Percentiles rank a stretch among this genome's conserved stretches.
These are phyloP conservation scores for Podospora pseudoanserina DNA, from an alignment of 495 filamentous ascomycete genomes.

Conservation along the genomic window DNA sequence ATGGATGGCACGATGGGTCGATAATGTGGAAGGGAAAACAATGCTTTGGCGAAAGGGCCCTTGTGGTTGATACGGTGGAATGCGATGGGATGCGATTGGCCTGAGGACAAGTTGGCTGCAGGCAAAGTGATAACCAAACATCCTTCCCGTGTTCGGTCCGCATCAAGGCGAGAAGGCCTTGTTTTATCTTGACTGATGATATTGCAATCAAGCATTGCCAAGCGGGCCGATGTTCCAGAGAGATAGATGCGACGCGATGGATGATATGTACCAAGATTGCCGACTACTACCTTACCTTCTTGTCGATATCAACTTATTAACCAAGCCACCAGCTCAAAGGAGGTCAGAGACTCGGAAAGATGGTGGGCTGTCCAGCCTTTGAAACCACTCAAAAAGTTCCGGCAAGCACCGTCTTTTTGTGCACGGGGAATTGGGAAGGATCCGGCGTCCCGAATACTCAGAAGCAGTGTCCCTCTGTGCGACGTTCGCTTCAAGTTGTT, in stretches of 20 bases:
- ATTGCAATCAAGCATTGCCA: background rate
- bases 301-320: background rate
- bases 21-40: background rate
- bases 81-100: background rate
- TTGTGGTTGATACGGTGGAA: background rate
- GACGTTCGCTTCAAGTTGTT: background rate
- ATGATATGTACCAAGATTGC: background rate
- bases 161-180: background rate
- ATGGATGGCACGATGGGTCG: background rate
- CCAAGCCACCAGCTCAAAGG: background rate
- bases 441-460: background rate
- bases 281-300: background rate
- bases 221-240: background rate
- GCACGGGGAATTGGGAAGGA: background rate
- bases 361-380: background rate
- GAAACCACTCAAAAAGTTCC: background rate
- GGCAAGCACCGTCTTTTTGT: background rate
- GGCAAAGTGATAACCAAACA: background rate
- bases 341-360: no score
- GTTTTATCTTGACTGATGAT: background rate
- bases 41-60: background rate
- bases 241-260: background rate
- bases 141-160: background rate
- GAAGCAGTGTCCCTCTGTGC: background rate
- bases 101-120: background rate